These are phyloP conservation scores for Quercus berberidifolia DNA, from an alignment of 306 rosid species.

Conservation along the genomic window DNA sequence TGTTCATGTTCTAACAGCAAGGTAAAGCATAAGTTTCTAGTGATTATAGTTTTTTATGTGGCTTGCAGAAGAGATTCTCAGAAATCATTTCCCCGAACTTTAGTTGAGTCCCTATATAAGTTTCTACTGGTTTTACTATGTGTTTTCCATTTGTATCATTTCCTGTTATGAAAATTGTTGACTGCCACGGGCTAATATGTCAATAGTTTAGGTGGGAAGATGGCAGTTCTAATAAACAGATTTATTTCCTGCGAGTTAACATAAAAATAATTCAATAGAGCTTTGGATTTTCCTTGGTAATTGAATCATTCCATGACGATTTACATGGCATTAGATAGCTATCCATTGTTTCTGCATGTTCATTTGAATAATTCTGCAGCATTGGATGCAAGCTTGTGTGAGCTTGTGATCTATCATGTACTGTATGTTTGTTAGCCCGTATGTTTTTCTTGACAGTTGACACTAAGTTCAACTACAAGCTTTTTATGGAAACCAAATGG, in stretches of 20 bases:
- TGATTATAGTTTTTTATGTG: not conserved
- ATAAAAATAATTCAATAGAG: not conserved
- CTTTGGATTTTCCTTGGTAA: not conserved
- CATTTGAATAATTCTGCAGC: not conserved
- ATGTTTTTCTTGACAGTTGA: too few relatives aligned
- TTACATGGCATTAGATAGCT: not conserved
- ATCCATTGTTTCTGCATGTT: not conserved
- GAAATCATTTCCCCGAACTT: not conserved
- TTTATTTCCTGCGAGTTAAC: not conserved
- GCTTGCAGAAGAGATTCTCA: not conserved
- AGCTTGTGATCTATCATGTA: too few relatives aligned
- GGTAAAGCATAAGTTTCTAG: conserved; percentile 8
- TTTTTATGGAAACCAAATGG: too few relatives aligned
- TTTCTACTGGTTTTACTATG: not conserved
- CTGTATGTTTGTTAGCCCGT: too few relatives aligned
- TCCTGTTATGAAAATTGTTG: not conserved
- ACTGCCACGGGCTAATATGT: not conserved
- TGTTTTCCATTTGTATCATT: not conserved
- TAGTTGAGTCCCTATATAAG: conserved; percentile 1
- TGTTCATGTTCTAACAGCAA: conserved; percentile 4
- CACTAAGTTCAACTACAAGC: too few relatives aligned
- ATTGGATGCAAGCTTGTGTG: not conserved
- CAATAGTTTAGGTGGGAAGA: not conserved
- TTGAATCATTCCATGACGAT: not conserved
- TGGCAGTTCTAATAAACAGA: not conserved